phyloP scores from a whole-genome alignment of 345 rosid genomes.

The Brassica incana region DNA sequence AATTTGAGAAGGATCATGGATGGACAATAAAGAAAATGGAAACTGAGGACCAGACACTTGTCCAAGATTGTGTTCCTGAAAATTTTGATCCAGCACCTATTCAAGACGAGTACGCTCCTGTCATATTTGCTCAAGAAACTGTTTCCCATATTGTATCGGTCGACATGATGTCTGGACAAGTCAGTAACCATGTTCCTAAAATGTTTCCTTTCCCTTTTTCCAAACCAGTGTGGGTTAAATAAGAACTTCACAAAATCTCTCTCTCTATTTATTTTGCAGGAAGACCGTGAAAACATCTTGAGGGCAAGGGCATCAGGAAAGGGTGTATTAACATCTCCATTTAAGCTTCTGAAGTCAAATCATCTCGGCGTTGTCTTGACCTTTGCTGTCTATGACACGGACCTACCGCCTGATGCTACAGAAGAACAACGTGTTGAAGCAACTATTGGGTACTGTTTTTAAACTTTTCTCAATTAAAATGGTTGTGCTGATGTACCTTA shows the following conservation, averaged over 20 bases:
- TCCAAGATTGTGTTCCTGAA: slow-evolving; percentile 75
- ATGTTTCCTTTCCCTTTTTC: slow-evolving; percentile 6
- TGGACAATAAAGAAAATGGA: slow-evolving; percentile 96
- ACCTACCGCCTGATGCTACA: slow-evolving; percentile 68
- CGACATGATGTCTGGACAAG: slow-evolving; percentile 99
- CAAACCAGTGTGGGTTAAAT: slow-evolving; percentile 10
- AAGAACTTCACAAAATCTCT: neutral
- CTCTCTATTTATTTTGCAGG: slow-evolving; percentile 44
- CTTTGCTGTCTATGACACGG: slow-evolving; percentile 78
- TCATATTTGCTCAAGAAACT: slow-evolving; percentile 89
- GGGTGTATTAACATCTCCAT: slow-evolving; percentile 95
- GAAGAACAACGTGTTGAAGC: slow-evolving; percentile 70
- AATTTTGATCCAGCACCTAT: slow-evolving; percentile 88
- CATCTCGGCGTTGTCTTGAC: slow-evolving; percentile 92
- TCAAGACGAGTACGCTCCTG: slow-evolving; percentile 96
- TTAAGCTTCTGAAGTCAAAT: slow-evolving; percentile 88
- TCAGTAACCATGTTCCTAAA: slow-evolving; percentile 30
- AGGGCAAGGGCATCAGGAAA: slow-evolving; percentile 94
- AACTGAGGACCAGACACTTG: slow-evolving; percentile 80
- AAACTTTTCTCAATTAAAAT: neutral
- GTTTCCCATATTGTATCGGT: slow-evolving; percentile 93
- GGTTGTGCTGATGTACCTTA: neutral
- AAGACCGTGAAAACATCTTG: slow-evolving; percentile 89
- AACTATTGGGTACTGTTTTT: slow-evolving; percentile 65
- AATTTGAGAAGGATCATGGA: slow-evolving; percentile 73